Conservation (phyloP, 768 basidiomycete genomes). For the Suillus brevipes region DNA sequence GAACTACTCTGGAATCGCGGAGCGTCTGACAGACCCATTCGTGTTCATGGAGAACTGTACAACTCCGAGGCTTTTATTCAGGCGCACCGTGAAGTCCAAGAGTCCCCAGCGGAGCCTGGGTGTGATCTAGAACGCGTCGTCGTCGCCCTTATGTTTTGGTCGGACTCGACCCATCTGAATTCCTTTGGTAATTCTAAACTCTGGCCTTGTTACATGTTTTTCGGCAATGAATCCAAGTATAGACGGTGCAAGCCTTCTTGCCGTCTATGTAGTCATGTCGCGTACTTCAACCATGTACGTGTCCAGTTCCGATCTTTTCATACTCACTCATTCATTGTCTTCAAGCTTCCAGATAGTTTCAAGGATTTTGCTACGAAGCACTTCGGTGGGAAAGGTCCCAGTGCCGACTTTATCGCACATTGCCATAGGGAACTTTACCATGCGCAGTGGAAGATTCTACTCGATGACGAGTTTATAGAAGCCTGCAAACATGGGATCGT, state of each 20-base stretch:
- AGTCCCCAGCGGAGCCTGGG: slow-evolving; percentile 15
- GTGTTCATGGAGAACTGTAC: slow-evolving; percentile 23
- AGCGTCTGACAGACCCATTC: not conserved
- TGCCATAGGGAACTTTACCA: too few species aligned
- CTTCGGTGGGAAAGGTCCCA: slow-evolving; percentile 2
- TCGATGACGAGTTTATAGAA: too few species aligned
- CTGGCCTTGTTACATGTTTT: slow-evolving; percentile 27
- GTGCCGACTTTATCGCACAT: not conserved
- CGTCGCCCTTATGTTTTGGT: slow-evolving; percentile 30
- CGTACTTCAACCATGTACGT: slow-evolving; percentile 14
- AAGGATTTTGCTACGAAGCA: slow-evolving; percentile 15
- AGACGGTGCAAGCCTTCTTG: slow-evolving; percentile 17
- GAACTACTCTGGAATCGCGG: slow-evolving; percentile 15
- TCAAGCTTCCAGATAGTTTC: slow-evolving; percentile 17
- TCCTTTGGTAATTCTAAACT: slow-evolving; percentile 30
- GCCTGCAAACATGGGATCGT: slow-evolving; percentile 9
- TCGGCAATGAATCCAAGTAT: slow-evolving; percentile 26
- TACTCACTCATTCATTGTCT: not conserved
- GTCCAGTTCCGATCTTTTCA: not conserved
- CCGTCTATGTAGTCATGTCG: slow-evolving; percentile 11
- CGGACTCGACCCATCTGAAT: slow-evolving; percentile 34
- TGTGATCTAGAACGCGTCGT: slow-evolving; percentile 18
- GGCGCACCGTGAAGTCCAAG: slow-evolving; percentile 20
- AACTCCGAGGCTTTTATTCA: slow-evolving; percentile 18
- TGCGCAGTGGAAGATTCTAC: too few species aligned